phyloP scores from a whole-genome alignment of 2,329 filamentous ascomycete genomes.

The Westerdykella sp. region DNA sequence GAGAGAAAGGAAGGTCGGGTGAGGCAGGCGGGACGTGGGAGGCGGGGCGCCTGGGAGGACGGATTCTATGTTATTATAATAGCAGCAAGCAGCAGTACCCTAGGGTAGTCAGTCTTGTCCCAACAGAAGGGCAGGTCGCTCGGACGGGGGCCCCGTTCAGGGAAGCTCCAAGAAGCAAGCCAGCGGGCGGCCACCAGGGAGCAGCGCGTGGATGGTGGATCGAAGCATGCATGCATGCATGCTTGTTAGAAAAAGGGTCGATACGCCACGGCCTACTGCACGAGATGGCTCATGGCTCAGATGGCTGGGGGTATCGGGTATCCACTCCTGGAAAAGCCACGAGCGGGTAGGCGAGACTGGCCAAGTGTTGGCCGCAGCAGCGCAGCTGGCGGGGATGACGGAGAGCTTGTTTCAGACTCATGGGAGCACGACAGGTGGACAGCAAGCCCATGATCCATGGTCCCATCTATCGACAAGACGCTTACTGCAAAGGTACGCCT shows the following conservation, averaged over 20 bases:
- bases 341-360: slow-evolving; percentile 6
- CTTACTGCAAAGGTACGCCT: no score
- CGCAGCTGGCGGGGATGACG: background rate
- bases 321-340: no score
- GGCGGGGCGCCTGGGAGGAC: background rate
- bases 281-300: no score
- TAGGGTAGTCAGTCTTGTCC: background rate
- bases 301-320: no score
- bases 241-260: slow-evolving; percentile 10
- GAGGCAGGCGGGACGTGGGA: slow-evolving; percentile 3
- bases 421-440: no score
- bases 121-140: slow-evolving; percentile 1
- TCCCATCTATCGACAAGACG: no score
- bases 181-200: background rate
- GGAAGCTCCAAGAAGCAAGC: background rate
- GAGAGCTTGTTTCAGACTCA: slow-evolving; percentile 17
- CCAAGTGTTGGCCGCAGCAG: slow-evolving; percentile 9
- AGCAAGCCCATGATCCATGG: no score
- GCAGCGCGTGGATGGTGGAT: slow-evolving; percentile 6
- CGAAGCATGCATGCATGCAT: slow-evolving; percentile 10
- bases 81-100: slow-evolving; percentile 1
- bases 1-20: slow-evolving; percentile 3
- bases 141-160: slow-evolving; percentile 6
- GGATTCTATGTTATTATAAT: slow-evolving; percentile 8
- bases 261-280: slow-evolving; percentile 10